Evolutionary conservation across 345 rosid genomes (phyloP).

Genomic region (Syzygium aqueum): DNA sequence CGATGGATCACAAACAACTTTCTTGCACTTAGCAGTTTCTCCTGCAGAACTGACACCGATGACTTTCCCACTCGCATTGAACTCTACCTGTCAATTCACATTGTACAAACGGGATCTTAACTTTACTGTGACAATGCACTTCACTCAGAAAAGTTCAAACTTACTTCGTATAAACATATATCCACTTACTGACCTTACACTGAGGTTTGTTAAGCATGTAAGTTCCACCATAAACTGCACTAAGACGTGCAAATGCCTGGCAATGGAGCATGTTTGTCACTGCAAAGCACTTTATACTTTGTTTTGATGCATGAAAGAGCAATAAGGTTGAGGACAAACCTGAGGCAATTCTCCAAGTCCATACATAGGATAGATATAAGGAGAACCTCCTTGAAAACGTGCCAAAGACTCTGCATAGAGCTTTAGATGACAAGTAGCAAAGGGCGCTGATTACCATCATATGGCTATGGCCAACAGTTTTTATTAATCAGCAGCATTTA

Average conservation of each 20-base stretch:
- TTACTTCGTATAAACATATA: neutral
- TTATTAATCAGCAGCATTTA: neutral
- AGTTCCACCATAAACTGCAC: slow-evolving; percentile 93
- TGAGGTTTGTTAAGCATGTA: slow-evolving; percentile 98
- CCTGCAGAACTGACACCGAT: slow-evolving; percentile 75
- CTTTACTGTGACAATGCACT: neutral
- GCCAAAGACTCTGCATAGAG: slow-evolving; percentile 89
- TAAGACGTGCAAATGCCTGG: slow-evolving; percentile 88
- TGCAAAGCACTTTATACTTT: slow-evolving; percentile 1
- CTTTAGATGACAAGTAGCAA: slow-evolving; percentile 14
- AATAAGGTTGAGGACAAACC: slow-evolving; percentile 25
- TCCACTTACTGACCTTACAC: slow-evolving; percentile 50
- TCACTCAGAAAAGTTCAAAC: neutral
- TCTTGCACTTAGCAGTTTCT: slow-evolving; percentile 94
- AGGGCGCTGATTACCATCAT: neutral
- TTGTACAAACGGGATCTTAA: neutral
- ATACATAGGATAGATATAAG: slow-evolving; percentile 80
- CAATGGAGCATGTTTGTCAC: neutral
- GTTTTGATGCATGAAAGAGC: neutral
- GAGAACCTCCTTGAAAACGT: slow-evolving; percentile 93
- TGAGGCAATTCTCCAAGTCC: slow-evolving; percentile 93
- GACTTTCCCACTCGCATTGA: slow-evolving; percentile 60
- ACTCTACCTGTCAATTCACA: slow-evolving; percentile 50
- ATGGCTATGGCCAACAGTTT: neutral
- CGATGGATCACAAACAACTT: slow-evolving; percentile 87